Conservation (phyloP, 495 filamentous ascomycete genomes). For the Penicillium roqueforti region DNA sequence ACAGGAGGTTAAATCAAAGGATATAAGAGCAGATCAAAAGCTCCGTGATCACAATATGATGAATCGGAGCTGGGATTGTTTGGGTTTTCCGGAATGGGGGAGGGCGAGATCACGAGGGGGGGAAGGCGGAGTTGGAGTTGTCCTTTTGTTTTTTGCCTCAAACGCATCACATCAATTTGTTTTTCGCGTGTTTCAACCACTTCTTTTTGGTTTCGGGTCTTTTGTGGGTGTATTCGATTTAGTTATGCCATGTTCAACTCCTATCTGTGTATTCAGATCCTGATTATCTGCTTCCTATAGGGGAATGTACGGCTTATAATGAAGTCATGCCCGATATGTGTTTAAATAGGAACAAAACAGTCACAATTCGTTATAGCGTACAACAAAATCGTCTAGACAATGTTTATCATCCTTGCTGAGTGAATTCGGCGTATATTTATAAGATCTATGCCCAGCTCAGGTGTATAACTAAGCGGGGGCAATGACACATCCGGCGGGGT, state of each 20-base stretch:
- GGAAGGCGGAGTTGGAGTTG: conserved; percentile 21
- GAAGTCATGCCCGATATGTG: not conserved
- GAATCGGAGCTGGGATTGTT: conserved; percentile 11
- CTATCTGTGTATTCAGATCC: too few species aligned
- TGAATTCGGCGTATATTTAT: too few species aligned
- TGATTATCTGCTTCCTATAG: not conserved
- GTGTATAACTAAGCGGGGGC: not conserved
- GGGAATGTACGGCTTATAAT: not conserved
- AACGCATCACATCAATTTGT: not conserved
- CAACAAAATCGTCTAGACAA: not conserved
- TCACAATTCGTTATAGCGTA: not conserved
- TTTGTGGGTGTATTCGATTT: not conserved
- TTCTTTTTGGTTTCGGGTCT: not conserved
- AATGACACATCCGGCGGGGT: not conserved
- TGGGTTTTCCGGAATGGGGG: not conserved
- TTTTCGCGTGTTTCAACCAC: not conserved
- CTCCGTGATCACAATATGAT: conserved; percentile 7
- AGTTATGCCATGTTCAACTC: not conserved
- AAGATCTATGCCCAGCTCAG: not conserved
- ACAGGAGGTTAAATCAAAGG: conserved; percentile 3
- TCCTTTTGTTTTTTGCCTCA: conserved; percentile 16
- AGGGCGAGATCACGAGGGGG: conserved; percentile 17
- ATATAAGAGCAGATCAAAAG: conserved; percentile 8
- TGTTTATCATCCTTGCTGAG: not conserved
- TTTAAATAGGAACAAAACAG: not conserved